Conservation (phyloP, 495 filamentous ascomycete genomes). For the Geoglossum glabrum region DNA sequence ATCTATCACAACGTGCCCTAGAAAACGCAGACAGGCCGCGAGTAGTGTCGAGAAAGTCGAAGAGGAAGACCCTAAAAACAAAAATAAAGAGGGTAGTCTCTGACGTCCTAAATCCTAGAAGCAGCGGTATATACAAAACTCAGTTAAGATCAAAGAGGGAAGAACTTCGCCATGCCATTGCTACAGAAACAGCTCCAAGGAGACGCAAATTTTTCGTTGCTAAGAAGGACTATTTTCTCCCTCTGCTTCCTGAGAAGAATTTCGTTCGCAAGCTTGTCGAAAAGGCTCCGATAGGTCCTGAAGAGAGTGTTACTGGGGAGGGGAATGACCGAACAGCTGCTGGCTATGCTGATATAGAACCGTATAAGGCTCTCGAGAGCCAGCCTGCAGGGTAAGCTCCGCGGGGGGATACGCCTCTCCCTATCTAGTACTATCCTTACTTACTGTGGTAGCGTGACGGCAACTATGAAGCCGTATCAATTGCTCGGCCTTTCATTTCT, state of each 20-base stretch:
- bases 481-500: conserved; percentile 41
- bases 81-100: not conserved
- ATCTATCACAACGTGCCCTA: not conserved
- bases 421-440: not conserved
- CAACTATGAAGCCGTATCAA: conserved; percentile 43
- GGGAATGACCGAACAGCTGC: conserved; percentile 3
- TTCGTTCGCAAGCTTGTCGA: conserved; percentile 27
- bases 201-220: conserved; percentile 30
- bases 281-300: conserved; percentile 1
- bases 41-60: not conserved
- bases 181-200: conserved; percentile 11
- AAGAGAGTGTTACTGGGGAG: not conserved
- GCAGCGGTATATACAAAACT: not conserved
- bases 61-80: not conserved
- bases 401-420: not conserved
- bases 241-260: conserved; percentile 32
- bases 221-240: conserved; percentile 30
- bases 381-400: conserved; percentile 29
- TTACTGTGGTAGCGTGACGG: conserved; percentile 18
- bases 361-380: conserved; percentile 26
- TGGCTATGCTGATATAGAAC: conserved; percentile 3
- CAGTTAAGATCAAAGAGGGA: not conserved
- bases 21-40: not conserved
- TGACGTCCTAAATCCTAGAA: not conserved
- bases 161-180: not conserved